Conservation (phyloP, 192 early-diverging fungal genomes). For the Funneliformis geosporum region DNA sequence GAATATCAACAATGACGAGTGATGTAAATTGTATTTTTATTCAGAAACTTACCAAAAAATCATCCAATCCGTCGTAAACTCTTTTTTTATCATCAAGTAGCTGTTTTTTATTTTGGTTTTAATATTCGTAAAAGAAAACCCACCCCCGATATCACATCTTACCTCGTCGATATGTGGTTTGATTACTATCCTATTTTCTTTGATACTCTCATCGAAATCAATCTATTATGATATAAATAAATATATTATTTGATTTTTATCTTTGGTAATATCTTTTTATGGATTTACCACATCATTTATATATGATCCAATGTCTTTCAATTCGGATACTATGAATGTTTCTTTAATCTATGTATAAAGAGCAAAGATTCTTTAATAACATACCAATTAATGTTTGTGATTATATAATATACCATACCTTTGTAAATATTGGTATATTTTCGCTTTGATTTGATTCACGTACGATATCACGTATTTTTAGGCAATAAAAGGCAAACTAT, state of each 20-base stretch:
- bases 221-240: slow-evolving; percentile 38
- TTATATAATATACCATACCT: slow-evolving; percentile 23
- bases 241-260: background rate
- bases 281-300: slow-evolving; percentile 60
- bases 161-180: slow-evolving; percentile 53
- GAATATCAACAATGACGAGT: no score
- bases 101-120: slow-evolving; percentile 31
- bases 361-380: background rate
- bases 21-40: background rate
- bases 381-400: background rate
- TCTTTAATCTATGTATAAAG: slow-evolving; percentile 33
- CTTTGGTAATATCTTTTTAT: background rate
- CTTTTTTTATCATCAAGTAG: slow-evolving; percentile 70
- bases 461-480: slow-evolving; percentile 48
- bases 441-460: slow-evolving; percentile 29
- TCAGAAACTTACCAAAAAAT: slow-evolving; percentile 55
- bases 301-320: slow-evolving; percentile 53
- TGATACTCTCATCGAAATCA: slow-evolving; percentile 69
- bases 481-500: slow-evolving; percentile 60
- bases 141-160: slow-evolving; percentile 4
- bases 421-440: slow-evolving; percentile 31
- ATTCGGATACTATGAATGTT: slow-evolving; percentile 35
- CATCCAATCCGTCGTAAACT: slow-evolving; percentile 66
- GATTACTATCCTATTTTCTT: slow-evolving; percentile 60
- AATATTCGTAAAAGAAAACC: background rate